Percentiles rank a stretch among this genome's conserved stretches.
phyloP scores from a whole-genome alignment of 164 flowering plant species.

The Platanus orientalis region DNA sequence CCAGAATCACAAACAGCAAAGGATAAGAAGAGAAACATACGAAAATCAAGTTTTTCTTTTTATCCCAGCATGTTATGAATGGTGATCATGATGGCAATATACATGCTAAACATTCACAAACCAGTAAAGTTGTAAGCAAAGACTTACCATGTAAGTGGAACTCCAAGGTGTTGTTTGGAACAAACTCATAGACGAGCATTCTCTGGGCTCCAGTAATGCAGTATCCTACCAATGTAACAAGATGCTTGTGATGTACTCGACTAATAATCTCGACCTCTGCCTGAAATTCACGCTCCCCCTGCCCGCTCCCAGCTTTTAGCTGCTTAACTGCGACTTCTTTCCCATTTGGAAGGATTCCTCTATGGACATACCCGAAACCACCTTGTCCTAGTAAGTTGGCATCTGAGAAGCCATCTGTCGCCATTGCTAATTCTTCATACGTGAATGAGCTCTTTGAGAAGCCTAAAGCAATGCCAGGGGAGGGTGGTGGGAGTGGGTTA shows the following conservation, averaged over 20 bases:
- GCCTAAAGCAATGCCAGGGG: slow-evolving; percentile 62
- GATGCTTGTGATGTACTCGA: slow-evolving; percentile 93
- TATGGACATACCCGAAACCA: slow-evolving; percentile 97
- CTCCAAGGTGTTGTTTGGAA: slow-evolving; percentile 87
- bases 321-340: slow-evolving; percentile 90
- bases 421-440: slow-evolving; percentile 79
- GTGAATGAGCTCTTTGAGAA: slow-evolving; percentile 78
- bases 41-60: not conserved
- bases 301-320: slow-evolving; percentile 89
- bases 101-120: not conserved
- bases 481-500: slow-evolving; percentile 56
- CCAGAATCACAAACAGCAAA: not conserved
- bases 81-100: not conserved
- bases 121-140: not conserved
- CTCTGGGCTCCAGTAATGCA: slow-evolving; percentile 72
- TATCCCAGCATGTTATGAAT: not conserved
- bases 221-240: slow-evolving; percentile 91
- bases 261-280: slow-evolving; percentile 97
- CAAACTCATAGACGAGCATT: slow-evolving; percentile 95
- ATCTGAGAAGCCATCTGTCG: slow-evolving; percentile 86
- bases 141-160: slow-evolving; percentile 83
- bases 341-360: slow-evolving; percentile 84
- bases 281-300: slow-evolving; percentile 95
- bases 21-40: not conserved
- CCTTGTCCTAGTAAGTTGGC: slow-evolving; percentile 94